Base-by-base conservation (phyloP, 177 flowering plant genomes). In the Tripterygium wilfordii region DNA sequence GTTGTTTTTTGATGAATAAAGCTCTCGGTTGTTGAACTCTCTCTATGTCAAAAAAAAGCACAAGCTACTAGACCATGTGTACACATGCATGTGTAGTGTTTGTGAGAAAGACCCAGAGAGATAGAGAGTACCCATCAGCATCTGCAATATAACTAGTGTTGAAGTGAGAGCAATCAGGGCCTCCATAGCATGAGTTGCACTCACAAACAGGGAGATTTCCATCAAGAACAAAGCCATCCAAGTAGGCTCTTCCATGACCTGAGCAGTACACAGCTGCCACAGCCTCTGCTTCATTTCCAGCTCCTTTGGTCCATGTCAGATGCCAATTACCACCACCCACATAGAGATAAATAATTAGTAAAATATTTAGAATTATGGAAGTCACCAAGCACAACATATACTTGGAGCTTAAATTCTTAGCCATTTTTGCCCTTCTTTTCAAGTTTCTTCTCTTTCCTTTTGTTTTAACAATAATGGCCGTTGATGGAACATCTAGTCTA, bases 191-290 rank as follows among this genome's bases (percentile, higher is more conserved):
- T 3, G 62, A 2, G 18, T 63, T 58, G 47, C 79, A 75, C 56
- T 71, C 79, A 41, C 79, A 71, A 27, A 57, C 37, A 1, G 66
- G 74, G 5, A 24, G n/a, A n/a, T n/a, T 38, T 5, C 62, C 73
- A 8, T 55, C 54, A 10, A 19, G 23, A 13, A 45, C 10, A 10
- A 42, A 1, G 0, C 79, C 74, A 53, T 75, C 79, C 29, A 75
- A 30, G 47, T 43, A 75, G 14, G 76, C 79, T 26, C 53, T 51
- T 30, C 79, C 79, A 47, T 75, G 79, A 26, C 76, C 74, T 0
- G 79, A 75, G 30, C 79, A 75, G 0, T 63, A 29, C 0, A 55
- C 9, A 1, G 71, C 36, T 8, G 76, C 79, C 25, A 62, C 74
- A 7, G 46, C 38, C 45, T 67, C 79, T 3, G 79, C 79, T 45